phyloP scores from a whole-genome alignment of 2,329 filamentous ascomycete genomes.

The Apiospora marii region DNA sequence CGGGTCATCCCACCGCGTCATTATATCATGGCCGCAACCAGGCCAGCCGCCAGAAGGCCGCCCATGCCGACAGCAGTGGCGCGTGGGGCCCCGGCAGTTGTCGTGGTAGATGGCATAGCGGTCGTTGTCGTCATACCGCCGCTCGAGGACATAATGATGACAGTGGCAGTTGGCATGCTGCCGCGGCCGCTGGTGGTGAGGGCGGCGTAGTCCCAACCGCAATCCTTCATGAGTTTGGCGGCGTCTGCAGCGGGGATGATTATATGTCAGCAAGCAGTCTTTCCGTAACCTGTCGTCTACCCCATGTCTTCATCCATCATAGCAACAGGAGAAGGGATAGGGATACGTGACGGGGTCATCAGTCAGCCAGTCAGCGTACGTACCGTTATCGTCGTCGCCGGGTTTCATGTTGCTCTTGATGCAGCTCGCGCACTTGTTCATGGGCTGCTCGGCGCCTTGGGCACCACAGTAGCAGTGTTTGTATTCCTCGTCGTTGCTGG shows the following conservation, averaged over 20 bases:
- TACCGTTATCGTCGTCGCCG: slow-evolving; percentile 31
- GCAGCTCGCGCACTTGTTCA: slow-evolving; percentile 34
- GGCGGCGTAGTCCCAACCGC: slow-evolving; percentile 32
- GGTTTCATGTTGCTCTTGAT: slow-evolving; percentile 30
- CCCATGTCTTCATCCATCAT: neutral
- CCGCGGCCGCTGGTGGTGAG: neutral
- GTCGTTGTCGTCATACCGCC: neutral
- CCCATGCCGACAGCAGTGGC: neutral
- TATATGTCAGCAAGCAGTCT: no score
- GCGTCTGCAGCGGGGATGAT: slow-evolving; percentile 28
- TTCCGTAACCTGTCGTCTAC: no score
- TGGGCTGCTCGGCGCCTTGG: slow-evolving; percentile 24
- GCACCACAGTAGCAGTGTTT: slow-evolving; percentile 31
- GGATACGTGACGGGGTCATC: no score
- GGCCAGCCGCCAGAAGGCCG: neutral
- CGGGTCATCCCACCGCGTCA: neutral
- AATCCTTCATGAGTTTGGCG: slow-evolving; percentile 35
- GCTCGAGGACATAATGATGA: neutral
- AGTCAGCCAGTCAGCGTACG: neutral
- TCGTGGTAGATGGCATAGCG: neutral
- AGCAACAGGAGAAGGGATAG: no score
- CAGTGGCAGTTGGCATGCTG: neutral
- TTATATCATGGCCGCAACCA: neutral
- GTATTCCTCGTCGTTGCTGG: slow-evolving; percentile 30
- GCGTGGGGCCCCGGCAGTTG: neutral